phyloP scores from a whole-genome alignment of 116 monocot genomes.

The Phalaenopsis hybrid region DNA sequence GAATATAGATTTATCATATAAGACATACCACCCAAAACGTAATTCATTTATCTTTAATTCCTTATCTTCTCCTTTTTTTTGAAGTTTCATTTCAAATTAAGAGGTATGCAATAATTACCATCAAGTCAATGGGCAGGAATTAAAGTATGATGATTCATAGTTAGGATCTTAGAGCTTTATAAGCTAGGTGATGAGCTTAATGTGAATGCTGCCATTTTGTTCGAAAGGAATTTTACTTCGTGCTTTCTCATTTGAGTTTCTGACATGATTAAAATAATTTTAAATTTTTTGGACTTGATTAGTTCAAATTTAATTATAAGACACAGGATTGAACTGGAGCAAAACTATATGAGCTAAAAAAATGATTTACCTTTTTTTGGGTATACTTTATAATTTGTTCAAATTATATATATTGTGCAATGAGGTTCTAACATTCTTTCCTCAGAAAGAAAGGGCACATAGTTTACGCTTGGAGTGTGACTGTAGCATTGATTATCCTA shows the following conservation, averaged over 20 bases:
- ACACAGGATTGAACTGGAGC: background rate
- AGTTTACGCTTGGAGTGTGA: slow-evolving; percentile 56
- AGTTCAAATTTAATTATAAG: background rate
- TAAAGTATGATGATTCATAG: too few relatives aligned
- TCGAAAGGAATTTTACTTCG: background rate
- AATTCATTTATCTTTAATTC: too few relatives aligned
- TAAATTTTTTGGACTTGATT: background rate
- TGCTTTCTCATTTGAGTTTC: background rate
- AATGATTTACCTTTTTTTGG: background rate
- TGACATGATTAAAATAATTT: background rate
- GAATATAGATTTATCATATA: too few relatives aligned
- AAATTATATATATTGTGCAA: background rate
- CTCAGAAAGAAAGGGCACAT: slow-evolving; percentile 60
- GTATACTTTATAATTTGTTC: background rate
- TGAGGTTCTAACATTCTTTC: background rate
- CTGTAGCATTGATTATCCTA: slow-evolving; percentile 68
- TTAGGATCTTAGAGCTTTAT: too few relatives aligned
- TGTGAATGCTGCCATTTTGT: background rate
- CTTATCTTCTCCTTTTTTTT: too few relatives aligned
- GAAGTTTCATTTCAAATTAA: too few relatives aligned
- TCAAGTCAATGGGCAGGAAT: too few relatives aligned
- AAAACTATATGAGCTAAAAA: background rate
- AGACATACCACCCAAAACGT: too few relatives aligned
- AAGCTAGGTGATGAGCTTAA: too few relatives aligned
- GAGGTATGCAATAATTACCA: too few relatives aligned